Base-by-base conservation (phyloP, 306 rosid genomes). In the Prunus mira region DNA sequence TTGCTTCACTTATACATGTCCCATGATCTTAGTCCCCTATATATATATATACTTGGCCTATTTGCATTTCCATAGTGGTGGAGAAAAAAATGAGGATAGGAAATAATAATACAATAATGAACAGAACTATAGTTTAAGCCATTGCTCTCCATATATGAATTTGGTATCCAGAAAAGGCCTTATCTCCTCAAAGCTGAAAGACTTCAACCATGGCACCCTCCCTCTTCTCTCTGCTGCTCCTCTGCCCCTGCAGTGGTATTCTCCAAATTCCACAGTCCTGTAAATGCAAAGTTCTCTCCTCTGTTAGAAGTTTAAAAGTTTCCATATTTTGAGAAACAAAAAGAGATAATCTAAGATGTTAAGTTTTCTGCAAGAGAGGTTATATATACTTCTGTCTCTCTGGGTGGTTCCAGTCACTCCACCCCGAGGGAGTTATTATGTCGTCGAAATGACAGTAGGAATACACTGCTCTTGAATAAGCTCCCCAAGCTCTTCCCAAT, bases 401-500 rank as follows among this genome's bases (percentile, higher is more conserved):
- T n/a, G 96, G 89, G 47, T 78, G 84, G 67, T 84, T 73, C 97
- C 97, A 94, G 70, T 87, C 93, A 25, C 87, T 82, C 97, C 98
- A 94, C 9, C 97, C 98, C 19, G 51, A 46, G 1, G 97, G 91
- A 61, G 41, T 75, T 30, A 92, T 87, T 56, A 92, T 87, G 52
- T 86, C 81, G 14, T 84, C 86, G 76, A 95, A 88, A 4, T 62
- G 13, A 64, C 96, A 90, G 52, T 76, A 77, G 20, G 97, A 83
- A 79, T 95, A 95, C 65, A 95, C 70, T 17, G 82, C 67, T 87
- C 97, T 89, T 65, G 98, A 86, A 65, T 90, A 90, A 47, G 79
- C 67, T 3, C 97, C 98, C 98, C 98, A 95, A 43, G 98, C 98
- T 84, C 97, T 84, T 20, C 96, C 98, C 80, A 95, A 86, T 76